These are phyloP conservation scores for Kalaharituber pfeilii DNA, from an alignment of 2,329 filamentous ascomycete species.

Conservation along the genomic window DNA sequence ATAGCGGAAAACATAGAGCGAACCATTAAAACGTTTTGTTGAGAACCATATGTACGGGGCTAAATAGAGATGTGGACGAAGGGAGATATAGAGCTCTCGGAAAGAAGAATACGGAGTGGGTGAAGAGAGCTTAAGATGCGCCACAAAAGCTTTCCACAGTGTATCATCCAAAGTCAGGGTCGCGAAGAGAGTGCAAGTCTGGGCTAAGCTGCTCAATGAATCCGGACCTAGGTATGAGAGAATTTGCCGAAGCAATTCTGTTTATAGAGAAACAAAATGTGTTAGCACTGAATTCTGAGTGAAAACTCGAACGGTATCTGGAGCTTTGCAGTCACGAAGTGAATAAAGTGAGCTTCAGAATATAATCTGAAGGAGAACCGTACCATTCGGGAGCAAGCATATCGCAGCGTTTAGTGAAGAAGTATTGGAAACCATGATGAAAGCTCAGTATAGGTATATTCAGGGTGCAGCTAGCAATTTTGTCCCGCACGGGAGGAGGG, in stretches of 20 bases:
- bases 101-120: constrained; percentile 19
- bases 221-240: background rate
- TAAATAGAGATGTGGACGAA: constrained; percentile 20
- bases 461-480: too few relatives aligned
- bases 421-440: too few relatives aligned
- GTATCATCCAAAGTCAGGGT: constrained; percentile 2
- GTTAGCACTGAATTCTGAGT: background rate
- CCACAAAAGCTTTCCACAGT: constrained; percentile 4
- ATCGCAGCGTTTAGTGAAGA: too few relatives aligned
- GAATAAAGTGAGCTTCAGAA: too few relatives aligned
- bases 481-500: too few relatives aligned
- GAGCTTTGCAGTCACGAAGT: too few relatives aligned
- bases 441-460: too few relatives aligned
- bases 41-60: constrained; percentile 19
- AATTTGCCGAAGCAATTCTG: background rate
- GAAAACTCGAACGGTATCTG: background rate
- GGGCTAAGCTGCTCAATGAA: background rate
- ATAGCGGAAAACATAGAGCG: constrained; percentile 18
- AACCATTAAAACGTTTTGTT: constrained; percentile 18
- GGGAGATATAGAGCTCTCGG: constrained; percentile 15
- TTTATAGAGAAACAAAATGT: background rate
- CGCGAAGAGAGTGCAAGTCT: background rate
- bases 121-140: constrained; percentile 12
- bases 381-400: background rate
- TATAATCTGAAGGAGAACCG: background rate